Conservation (phyloP, 495 filamentous ascomycete species). For the Aspergillus sparsus region DNA sequence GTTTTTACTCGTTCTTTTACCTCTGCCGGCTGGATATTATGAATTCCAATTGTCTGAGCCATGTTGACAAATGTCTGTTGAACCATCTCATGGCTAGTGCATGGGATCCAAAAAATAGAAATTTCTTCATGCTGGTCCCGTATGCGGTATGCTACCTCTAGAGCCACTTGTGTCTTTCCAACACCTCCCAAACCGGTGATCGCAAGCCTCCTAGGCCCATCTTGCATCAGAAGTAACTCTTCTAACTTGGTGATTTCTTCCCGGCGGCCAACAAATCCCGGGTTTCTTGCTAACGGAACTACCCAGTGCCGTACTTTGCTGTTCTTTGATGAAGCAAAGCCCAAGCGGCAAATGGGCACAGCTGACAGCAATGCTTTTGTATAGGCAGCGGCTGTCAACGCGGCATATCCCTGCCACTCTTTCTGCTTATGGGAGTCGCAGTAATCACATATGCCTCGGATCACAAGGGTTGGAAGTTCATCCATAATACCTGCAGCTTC, state of each 20-base stretch:
- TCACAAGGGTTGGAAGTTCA: too few relatives aligned
- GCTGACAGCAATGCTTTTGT: too few relatives aligned
- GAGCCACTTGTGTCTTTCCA: conserved; percentile 47
- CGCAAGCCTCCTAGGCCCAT: conserved; percentile 1
- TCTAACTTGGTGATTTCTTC: conserved; percentile 22
- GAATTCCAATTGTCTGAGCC: conserved; percentile 13
- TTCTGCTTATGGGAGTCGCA: too few relatives aligned
- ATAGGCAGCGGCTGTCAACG: too few relatives aligned
- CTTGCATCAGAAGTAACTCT: conserved; percentile 29
- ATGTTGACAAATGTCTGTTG: not conserved
- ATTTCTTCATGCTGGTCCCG: conserved; percentile 19
- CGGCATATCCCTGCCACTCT: too few relatives aligned
- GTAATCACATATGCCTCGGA: too few relatives aligned
- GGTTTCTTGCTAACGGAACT: not conserved
- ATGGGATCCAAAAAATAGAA: not conserved
- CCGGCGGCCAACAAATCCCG: conserved; percentile 28
- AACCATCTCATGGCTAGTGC: not conserved
- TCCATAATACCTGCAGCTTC: too few relatives aligned
- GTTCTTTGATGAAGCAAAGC: too few relatives aligned
- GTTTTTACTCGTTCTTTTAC: not conserved
- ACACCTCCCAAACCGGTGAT: conserved; percentile 40
- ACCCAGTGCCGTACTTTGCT: not conserved
- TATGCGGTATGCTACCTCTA: conserved; percentile 33
- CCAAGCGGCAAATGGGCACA: too few relatives aligned
- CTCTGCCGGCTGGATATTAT: not conserved